Conservation (phyloP, 2,329 filamentous ascomycete species). For the Raffaelea deltoideospora region DNA sequence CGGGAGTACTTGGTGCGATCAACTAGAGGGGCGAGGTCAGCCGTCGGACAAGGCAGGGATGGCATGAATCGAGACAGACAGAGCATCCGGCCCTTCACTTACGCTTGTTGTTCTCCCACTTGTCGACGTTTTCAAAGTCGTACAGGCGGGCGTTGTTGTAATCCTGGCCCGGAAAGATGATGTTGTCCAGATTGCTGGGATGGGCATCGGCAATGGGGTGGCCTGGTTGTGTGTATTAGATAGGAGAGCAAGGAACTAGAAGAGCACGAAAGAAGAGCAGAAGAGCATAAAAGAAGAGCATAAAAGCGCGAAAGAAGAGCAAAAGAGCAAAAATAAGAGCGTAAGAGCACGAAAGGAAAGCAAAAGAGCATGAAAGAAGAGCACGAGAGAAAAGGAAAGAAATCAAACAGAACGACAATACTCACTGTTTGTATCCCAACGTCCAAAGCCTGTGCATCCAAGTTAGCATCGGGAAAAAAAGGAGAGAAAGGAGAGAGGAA, state of each 20-base stretch:
- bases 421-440: conserved; percentile 70
- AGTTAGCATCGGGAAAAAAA: conserved; percentile 7
- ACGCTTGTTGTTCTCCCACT: conserved; percentile 75
- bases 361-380: no score
- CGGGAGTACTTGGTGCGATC: conserved; percentile 64
- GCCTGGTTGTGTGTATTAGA: conserved; percentile 16
- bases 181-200: conserved; percentile 57
- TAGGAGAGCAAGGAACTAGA: no score
- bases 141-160: conserved; percentile 81
- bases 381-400: no score
- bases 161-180: conserved; percentile 78
- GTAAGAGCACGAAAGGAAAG: no score
- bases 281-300: no score
- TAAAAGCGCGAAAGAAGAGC: no score
- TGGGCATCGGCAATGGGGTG: conserved; percentile 78
- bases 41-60: not conserved
- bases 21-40: conserved; percentile 27
- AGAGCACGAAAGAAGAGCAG: no score
- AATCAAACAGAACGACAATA: no score
- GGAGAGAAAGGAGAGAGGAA: no score
- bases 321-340: no score
- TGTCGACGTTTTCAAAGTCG: conserved; percentile 62
- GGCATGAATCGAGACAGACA: no score
- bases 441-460: conserved; percentile 48
- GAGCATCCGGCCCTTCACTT: no score